Evolutionary conservation across 257 asterid genomes (phyloP).

Genomic region (Eucommia ulmoides): DNA sequence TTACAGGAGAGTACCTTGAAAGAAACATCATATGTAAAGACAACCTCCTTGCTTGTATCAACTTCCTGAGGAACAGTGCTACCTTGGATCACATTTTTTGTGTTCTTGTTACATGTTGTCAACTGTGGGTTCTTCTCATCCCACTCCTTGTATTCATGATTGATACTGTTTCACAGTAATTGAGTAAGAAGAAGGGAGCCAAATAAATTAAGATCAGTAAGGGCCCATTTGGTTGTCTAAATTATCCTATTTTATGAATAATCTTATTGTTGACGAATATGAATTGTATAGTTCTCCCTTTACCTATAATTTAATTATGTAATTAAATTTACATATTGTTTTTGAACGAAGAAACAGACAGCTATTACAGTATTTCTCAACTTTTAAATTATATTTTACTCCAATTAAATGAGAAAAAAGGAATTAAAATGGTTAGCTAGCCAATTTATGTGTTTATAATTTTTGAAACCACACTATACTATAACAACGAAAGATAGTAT

Average conservation of each 20-base stretch:
- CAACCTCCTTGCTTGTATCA: constrained; percentile 25
- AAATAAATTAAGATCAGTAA: background rate
- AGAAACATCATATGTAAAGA: constrained; percentile 37
- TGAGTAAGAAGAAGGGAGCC: background rate
- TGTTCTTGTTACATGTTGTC: constrained; percentile 21
- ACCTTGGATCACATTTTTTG: constrained; percentile 9
- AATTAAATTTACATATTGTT: no score
- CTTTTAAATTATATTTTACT: no score
- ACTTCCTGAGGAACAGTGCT: constrained; percentile 32
- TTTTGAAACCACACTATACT: no score
- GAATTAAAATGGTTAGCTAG: no score
- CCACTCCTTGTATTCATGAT: constrained; percentile 33
- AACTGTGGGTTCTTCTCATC: constrained; percentile 23
- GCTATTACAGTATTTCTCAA: no score
- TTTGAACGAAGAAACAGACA: background rate
- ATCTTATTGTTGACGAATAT: background rate
- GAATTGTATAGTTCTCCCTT: no score
- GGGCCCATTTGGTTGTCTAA: background rate
- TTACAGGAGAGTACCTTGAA: constrained; percentile 25
- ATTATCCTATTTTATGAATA: background rate
- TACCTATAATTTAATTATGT: no score
- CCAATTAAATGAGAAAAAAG: no score
- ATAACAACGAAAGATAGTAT: no score
- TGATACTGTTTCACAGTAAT: constrained; percentile 21
- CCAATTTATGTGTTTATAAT: no score